These are phyloP conservation scores for Paulownia fortunei DNA, from an alignment of 257 asterid genomes.

Conservation along the genomic window DNA sequence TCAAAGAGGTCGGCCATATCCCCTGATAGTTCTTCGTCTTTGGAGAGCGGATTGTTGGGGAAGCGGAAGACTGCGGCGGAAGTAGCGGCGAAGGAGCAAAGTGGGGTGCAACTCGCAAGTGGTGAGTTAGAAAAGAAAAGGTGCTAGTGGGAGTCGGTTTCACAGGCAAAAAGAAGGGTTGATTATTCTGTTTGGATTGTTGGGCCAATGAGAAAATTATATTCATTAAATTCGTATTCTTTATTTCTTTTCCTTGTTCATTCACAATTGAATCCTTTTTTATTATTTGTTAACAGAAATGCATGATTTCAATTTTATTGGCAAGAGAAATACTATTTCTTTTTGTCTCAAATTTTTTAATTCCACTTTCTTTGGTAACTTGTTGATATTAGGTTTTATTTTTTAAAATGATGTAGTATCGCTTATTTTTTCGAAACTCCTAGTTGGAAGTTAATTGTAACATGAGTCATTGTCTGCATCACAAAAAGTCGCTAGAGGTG, in stretches of 20 bases:
- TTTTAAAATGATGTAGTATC: too few relatives aligned
- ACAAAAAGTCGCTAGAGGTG: too few relatives aligned
- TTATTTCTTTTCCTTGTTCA: slow-evolving; percentile 3
- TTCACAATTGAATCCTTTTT: neutral
- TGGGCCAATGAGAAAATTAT: neutral
- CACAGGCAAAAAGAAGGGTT: neutral
- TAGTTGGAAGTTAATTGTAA: too few relatives aligned
- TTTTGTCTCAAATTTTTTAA: too few relatives aligned
- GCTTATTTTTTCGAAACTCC: too few relatives aligned
- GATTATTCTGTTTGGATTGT: too few relatives aligned
- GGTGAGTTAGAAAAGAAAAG: slow-evolving; percentile 21
- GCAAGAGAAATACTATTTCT: neutral
- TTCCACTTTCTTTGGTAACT: too few relatives aligned
- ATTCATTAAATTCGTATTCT: neutral
- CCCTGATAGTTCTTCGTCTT: slow-evolving; percentile 3
- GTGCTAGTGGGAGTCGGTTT: neutral
- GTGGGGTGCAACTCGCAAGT: neutral
- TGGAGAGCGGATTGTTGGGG: slow-evolving; percentile 13
- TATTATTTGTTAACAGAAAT: neutral
- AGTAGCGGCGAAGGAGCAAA: neutral
- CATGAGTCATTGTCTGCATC: too few relatives aligned
- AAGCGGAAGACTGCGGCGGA: slow-evolving; percentile 29
- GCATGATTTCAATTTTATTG: too few relatives aligned
- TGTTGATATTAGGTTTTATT: too few relatives aligned
- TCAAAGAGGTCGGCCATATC: slow-evolving; percentile 32